Conservation (phyloP, 2,329 filamentous ascomycete species). For the Emmonsia crescens region DNA sequence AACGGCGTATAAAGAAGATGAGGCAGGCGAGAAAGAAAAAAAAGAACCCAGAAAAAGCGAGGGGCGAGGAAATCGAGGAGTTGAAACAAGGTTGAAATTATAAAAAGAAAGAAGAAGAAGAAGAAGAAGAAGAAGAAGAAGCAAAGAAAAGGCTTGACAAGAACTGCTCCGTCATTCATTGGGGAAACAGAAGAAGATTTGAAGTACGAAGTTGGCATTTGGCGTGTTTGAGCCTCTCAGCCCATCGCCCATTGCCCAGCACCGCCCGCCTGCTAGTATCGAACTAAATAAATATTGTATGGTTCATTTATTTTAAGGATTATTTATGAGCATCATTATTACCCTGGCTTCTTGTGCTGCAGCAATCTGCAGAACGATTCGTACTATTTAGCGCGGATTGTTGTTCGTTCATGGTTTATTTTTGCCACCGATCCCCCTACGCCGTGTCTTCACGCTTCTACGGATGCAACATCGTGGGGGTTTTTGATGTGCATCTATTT, state of each 20-base stretch:
- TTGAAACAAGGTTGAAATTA: background rate
- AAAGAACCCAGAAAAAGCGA: background rate
- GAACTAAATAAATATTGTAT: background rate
- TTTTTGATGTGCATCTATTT: background rate
- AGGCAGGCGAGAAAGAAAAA: background rate
- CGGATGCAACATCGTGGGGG: background rate
- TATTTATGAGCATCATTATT: background rate
- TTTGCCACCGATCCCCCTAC: background rate
- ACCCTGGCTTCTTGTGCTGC: too few species aligned
- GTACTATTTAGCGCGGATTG: background rate
- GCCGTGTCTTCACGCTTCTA: background rate
- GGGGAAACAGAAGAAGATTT: background rate
- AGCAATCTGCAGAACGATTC: background rate
- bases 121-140: background rate
- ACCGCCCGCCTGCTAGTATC: background rate
- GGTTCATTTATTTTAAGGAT: background rate
- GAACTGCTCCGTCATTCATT: background rate
- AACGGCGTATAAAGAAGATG: background rate
- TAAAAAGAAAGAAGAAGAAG: background rate
- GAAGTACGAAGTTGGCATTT: background rate
- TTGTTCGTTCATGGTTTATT: background rate
- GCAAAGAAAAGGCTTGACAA: background rate
- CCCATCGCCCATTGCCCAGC: background rate
- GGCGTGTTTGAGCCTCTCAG: conserved; percentile 4
- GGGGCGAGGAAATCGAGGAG: background rate